Conservation (phyloP, 2,329 filamentous ascomycete species). For the Colletotrichum lupini region DNA sequence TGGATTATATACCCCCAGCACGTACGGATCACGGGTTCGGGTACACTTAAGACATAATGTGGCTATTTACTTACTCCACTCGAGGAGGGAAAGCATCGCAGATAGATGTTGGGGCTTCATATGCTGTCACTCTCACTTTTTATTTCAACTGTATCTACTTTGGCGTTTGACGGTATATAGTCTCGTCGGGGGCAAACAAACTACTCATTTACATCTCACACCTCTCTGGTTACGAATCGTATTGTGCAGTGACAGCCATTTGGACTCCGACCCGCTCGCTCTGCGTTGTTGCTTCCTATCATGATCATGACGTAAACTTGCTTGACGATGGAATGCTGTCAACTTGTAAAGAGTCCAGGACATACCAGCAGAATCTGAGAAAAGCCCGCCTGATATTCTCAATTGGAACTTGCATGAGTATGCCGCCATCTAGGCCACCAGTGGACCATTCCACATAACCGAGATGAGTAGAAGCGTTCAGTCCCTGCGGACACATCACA, state of each 20-base stretch:
- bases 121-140: not conserved
- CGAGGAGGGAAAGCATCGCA: not conserved
- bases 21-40: not conserved
- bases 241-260: too few relatives aligned
- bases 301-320: too few relatives aligned
- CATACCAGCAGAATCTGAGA: not conserved
- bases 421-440: not conserved
- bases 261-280: too few relatives aligned
- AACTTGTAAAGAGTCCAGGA: too few relatives aligned
- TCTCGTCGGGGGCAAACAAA: not conserved
- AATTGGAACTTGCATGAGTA: conserved; percentile 12
- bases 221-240: too few relatives aligned
- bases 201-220: not conserved
- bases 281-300: too few relatives aligned
- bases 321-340: not conserved
- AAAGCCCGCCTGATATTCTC: not conserved
- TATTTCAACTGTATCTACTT: conserved; percentile 14
- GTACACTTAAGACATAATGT: not conserved
- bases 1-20: conserved; percentile 30
- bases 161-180: conserved; percentile 4
- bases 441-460: not conserved
- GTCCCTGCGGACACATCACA: not conserved
- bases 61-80: not conserved
- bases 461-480: not conserved
- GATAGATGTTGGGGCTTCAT: not conserved